Percentiles rank a stretch among this genome's conserved stretches.
Evolutionary conservation across 2,329 filamentous ascomycete species (phyloP).

Genomic region (Podosphaera fusca): DNA sequence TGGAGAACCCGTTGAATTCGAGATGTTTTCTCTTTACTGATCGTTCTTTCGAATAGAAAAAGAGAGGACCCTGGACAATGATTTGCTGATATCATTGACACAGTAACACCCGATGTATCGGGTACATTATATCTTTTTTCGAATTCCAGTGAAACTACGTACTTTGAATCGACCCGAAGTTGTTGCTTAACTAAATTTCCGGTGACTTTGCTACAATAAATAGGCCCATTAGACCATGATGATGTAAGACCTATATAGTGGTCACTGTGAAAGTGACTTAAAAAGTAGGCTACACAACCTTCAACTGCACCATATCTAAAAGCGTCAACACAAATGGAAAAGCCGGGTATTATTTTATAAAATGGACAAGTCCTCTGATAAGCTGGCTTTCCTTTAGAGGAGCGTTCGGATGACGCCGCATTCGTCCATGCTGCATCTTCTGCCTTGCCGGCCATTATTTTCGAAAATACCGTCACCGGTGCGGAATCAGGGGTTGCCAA

Average conservation of each 20-base stretch:
- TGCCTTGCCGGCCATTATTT: conserved; percentile 76
- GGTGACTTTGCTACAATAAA: conserved; percentile 87
- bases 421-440: conserved; percentile 79
- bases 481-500: conserved; percentile 20
- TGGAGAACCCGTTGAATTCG: conserved; percentile 65
- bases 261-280: conserved; percentile 95
- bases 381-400: conserved; percentile 62
- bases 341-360: conserved; percentile 90
- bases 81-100: conserved; percentile 91
- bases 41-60: conserved; percentile 69
- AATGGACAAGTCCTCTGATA: conserved; percentile 87
- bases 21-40: conserved; percentile 33
- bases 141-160: conserved; percentile 67
- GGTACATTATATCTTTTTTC: conserved; percentile 60
- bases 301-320: conserved; percentile 87
- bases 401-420: conserved; percentile 57
- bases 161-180: conserved; percentile 64
- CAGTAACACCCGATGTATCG: conserved; percentile 56
- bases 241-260: conserved; percentile 83
- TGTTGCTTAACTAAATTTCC: conserved; percentile 74
- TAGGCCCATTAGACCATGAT: conserved; percentile 78
- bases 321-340: conserved; percentile 84
- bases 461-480: conserved; percentile 57
- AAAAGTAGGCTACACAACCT: conserved; percentile 81
- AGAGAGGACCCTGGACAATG: conserved; percentile 90